phyloP scores from a whole-genome alignment of 2,329 filamentous ascomycete species.

The Neonectria magnoliae region DNA sequence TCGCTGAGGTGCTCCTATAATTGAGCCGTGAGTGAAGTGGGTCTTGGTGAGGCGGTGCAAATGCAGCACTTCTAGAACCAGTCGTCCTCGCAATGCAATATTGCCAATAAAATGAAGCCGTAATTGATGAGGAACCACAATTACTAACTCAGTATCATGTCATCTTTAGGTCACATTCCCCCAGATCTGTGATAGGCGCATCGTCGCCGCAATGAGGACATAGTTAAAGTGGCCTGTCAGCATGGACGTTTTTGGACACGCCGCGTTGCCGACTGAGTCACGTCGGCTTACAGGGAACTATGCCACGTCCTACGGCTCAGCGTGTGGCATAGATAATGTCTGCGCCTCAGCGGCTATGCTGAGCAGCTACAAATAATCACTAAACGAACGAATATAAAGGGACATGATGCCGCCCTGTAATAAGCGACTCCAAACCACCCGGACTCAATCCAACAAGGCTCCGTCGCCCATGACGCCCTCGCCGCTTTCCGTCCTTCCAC shows the following conservation, averaged over 20 bases:
- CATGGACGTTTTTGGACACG: background rate
- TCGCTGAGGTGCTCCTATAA: background rate
- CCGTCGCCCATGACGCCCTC: background rate
- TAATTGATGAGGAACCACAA: background rate
- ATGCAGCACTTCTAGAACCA: background rate
- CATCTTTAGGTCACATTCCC: background rate
- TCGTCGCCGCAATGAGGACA: background rate
- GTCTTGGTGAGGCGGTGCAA: background rate
- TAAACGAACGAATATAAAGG: background rate
- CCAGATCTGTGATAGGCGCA: background rate
- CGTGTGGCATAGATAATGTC: background rate
- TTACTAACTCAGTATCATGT: too few relatives aligned
- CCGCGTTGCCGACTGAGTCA: background rate
- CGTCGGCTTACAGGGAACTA: background rate
- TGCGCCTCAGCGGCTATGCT: background rate
- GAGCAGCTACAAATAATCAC: background rate
- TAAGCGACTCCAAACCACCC: background rate
- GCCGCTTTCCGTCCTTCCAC: conserved; percentile 7
- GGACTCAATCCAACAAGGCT: background rate
- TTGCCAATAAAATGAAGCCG: background rate
- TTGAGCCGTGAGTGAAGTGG: background rate
- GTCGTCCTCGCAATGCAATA: background rate
- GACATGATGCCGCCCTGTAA: background rate
- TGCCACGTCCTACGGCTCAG: background rate
- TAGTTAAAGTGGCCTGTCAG: background rate